A percentile compares a stretch with the other conserved stretches of the same genome.
These are phyloP conservation scores for Thelonectria rubi DNA, from an alignment of 2,329 filamentous ascomycete genomes.

Conservation along the genomic window DNA sequence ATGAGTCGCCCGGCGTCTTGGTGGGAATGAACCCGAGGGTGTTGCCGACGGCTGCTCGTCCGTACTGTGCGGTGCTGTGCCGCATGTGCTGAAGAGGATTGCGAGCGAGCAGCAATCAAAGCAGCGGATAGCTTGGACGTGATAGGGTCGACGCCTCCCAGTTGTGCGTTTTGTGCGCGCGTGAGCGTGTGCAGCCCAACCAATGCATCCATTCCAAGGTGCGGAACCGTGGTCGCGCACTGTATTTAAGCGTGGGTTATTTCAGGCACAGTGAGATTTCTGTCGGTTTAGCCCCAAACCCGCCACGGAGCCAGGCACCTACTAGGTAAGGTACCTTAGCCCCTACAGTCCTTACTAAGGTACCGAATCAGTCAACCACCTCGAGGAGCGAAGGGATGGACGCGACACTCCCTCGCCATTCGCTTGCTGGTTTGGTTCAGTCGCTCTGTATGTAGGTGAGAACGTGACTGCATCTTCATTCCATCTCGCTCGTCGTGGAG, in stretches of 20 bases:
- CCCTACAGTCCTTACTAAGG: too few relatives aligned
- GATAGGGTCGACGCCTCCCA: constrained; percentile 11
- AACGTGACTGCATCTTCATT: constrained; percentile 2
- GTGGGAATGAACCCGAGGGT: too few relatives aligned
- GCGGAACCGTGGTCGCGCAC: constrained; percentile 13
- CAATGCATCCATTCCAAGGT: constrained; percentile 7
- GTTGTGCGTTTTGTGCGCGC: constrained; percentile 9
- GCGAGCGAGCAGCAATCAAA: neutral
- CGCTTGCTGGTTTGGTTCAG: neutral
- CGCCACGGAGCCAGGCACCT: neutral
- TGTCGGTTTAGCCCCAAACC: constrained; percentile 12
- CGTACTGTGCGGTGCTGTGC: constrained; percentile 13
- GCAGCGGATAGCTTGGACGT: constrained; percentile 14
- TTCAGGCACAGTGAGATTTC: constrained; percentile 16
- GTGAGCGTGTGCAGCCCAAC: constrained; percentile 1
- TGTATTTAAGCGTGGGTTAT: constrained; percentile 20
- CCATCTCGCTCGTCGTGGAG: neutral
- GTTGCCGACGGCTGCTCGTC: neutral
- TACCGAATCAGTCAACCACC: neutral
- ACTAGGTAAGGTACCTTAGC: too few relatives aligned
- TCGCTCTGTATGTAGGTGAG: too few relatives aligned
- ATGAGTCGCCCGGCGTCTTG: neutral
- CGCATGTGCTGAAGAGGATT: neutral
- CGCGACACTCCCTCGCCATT: constrained; percentile 2
- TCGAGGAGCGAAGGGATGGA: too few relatives aligned